Percentiles rank a stretch among this genome's conserved stretches.
These are phyloP conservation scores for Dissophora globulifera DNA, from an alignment of 192 early-diverging fungal genomes.

Conservation along the genomic window DNA sequence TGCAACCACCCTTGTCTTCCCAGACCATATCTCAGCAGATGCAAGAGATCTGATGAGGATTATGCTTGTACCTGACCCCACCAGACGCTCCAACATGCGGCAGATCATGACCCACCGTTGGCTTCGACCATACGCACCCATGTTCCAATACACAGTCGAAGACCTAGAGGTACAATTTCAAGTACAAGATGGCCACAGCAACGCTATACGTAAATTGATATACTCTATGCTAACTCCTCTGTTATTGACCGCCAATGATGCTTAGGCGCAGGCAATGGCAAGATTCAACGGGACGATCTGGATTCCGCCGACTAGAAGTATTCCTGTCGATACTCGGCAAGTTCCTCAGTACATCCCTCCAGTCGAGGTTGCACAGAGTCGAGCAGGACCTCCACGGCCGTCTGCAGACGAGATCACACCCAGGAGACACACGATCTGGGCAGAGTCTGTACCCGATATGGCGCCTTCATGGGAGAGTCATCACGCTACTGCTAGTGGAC, in stretches of 20 bases:
- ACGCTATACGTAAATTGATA: too few relatives aligned
- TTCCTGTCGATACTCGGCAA: neutral
- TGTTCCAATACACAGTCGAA: slow-evolving; percentile 57
- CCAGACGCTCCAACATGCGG: slow-evolving; percentile 75
- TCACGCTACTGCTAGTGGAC: neutral
- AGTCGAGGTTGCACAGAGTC: neutral
- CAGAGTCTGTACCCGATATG: slow-evolving; percentile 30
- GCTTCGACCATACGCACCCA: slow-evolving; percentile 61
- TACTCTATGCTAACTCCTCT: too few relatives aligned
- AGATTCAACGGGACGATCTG: slow-evolving; percentile 33
- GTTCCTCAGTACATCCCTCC: neutral
- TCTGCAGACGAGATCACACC: slow-evolving; percentile 18
- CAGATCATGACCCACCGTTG: slow-evolving; percentile 81
- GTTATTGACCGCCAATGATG: too few relatives aligned
- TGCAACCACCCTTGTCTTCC: slow-evolving; percentile 83
- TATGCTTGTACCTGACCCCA: slow-evolving; percentile 94
- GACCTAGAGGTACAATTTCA: slow-evolving; percentile 56
- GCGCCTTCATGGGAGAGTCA: slow-evolving; percentile 5
- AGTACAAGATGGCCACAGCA: too few relatives aligned
- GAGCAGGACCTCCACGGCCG: slow-evolving; percentile 22
- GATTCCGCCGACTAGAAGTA: slow-evolving; percentile 28
- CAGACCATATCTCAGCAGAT: slow-evolving; percentile 80
- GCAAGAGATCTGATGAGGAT: slow-evolving; percentile 84
- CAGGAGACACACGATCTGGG: slow-evolving; percentile 33
- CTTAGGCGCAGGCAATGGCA: slow-evolving; percentile 48